Evolutionary conservation across 23 red algal species (phyloP).

Genomic region (Rhodosorus marinus): DNA sequence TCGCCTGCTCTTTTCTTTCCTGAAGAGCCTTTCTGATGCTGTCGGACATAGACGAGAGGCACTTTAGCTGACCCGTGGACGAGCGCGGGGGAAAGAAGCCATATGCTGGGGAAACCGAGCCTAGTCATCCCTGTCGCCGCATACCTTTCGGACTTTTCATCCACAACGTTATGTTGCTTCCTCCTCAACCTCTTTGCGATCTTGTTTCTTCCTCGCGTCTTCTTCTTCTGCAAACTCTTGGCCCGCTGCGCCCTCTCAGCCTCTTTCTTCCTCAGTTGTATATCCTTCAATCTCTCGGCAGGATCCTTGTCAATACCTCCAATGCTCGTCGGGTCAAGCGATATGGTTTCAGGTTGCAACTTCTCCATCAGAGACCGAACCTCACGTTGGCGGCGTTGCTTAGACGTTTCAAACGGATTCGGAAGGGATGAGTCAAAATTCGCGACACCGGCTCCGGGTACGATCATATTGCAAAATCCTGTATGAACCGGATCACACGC

Average conservation of each 20-base stretch:
- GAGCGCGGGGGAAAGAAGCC: too few relatives aligned
- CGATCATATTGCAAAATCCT: slow-evolving; percentile 51
- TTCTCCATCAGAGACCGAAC: slow-evolving; percentile 76
- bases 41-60: too few relatives aligned
- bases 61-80: too few relatives aligned
- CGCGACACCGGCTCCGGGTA: slow-evolving; percentile 64
- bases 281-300: slow-evolving; percentile 19
- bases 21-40: too few relatives aligned
- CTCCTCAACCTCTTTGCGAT: slow-evolving; percentile 30
- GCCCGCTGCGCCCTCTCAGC: slow-evolving; percentile 18
- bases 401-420: slow-evolving; percentile 52
- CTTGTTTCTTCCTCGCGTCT: slow-evolving; percentile 30
- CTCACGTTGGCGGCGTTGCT: slow-evolving; percentile 36
- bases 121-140: too few relatives aligned
- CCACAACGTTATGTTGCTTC: slow-evolving; percentile 1
- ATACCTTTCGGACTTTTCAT: not conserved
- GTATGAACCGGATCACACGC: too few relatives aligned
- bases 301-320: slow-evolving; percentile 50
- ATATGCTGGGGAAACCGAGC: too few relatives aligned
- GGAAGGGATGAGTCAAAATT: slow-evolving; percentile 50
- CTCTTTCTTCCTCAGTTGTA: slow-evolving; percentile 3
- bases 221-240: slow-evolving; percentile 12
- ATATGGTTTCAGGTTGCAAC: slow-evolving; percentile 48
- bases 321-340: slow-evolving; percentile 29
- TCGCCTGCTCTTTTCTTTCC: too few relatives aligned